Evolutionary conservation across 345 rosid species (phyloP), one percentile per base, ranked within the genome.

Genomic region (Citrus sp.): DNA sequence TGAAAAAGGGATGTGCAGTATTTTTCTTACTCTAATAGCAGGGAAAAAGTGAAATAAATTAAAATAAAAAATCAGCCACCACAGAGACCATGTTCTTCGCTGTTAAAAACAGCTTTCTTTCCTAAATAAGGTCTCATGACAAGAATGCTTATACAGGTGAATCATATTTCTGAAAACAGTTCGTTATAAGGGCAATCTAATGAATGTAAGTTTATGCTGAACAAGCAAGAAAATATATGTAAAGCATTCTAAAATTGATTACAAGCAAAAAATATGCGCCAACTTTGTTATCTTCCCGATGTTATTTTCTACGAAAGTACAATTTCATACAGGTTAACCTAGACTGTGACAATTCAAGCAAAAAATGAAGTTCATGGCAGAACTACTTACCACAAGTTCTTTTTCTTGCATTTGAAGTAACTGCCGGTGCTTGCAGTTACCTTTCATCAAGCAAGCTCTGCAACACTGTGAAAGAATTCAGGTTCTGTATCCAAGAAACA

Each of bases 401-500:
- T 85, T 89, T 84, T 90, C 93, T 82, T 94, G 98, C 84, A 86
- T 73, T 82, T 88, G 72, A 72, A 96, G 77, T 75, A 88, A 74
- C 80, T 79, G 83, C 85, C 73, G 79, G 79, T 86, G 95, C 63
- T 86, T 84, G 78, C 80, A 71, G 40, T 75, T 86, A 25, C 78
- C 91, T 68, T 85, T 85, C 59, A 75, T 77, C 34, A 30, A 60
- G 89, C 87, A 80, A 82, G 80, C 84, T 75, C 79, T 89, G 77
- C 85, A 82, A 70, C 85, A 76, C 99, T 95, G 90, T 54, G 74
- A 77, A 84, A 85, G 25, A 14, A 59, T 69, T 64, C 2, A 60
- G 35, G 51, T 35, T 13, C 28, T 62, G 32, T 21, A 59, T 18
- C 22, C 10, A 74, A 58, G 12, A 55, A 56, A 74, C 46, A 62